Base-by-base conservation (phyloP, 345 rosid genomes). In the Moringa oleifera region DNA sequence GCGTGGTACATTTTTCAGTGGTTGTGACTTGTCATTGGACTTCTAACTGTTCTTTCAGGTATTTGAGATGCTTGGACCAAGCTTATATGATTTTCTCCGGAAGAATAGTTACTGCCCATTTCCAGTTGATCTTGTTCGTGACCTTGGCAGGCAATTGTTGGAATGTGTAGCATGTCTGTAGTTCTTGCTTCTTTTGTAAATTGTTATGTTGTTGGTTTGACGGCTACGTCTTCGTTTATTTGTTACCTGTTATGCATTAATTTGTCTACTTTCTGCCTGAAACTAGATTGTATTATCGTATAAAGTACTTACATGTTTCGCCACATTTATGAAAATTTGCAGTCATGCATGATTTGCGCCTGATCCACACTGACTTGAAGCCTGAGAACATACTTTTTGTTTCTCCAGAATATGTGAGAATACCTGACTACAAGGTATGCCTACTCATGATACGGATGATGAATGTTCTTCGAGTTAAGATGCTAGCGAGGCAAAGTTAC, bases 21-120 rank as follows among this genome's bases (percentile, higher is more conserved):
- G 53, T 68, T 68, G 55, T 70, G 71, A 68, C 70, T 71, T 76
- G 73, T 55, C 60, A 28, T 65, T 70, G 58, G 64, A 69, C 71
- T 71, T n/a, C n/a, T 58, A 67, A 75, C 73, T 84, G 80, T 68
- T 68, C 65, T 70, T 71, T 70, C 82, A 86, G 92, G 92, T 86
- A 25, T 81, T 86, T 81, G 92, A 83, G 85, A 83, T 81, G 89
- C 92, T 86, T 71, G 92, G 92, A 61, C 92, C 89, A 73, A 86
- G 89, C 79, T 72, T 86, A 61, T 83, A 83, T 45, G 87, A 86
- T 78, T 86, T 83, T 80, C 87, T 86, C 68, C 73, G 71, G 58
- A 86, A 83, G 80, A 86, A 86, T 76, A 81, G 75, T 75, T 83
- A 83, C 73, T 81, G 80, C 73, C 76, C 85, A 51, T 83, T 81